Conservation (phyloP, 352 stramenopile genomes). For the Globisporangium camurandrum region DNA sequence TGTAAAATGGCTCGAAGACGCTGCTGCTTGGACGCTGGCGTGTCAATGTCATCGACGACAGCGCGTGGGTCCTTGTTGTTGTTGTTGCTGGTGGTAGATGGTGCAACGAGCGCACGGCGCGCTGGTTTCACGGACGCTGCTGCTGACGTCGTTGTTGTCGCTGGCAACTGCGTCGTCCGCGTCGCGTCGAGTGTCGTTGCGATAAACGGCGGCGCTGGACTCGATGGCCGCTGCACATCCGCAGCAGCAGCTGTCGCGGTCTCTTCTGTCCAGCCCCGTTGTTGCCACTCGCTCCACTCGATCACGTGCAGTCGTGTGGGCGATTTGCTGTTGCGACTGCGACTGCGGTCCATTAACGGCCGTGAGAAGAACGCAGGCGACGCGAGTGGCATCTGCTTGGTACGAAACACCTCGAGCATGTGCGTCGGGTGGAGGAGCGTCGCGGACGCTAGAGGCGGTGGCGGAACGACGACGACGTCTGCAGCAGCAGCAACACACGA, state of each 20-base stretch:
- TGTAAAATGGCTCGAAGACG: slow-evolving; percentile 56
- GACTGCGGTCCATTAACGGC: slow-evolving; percentile 25
- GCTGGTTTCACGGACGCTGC: not conserved
- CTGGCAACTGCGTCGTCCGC: not conserved
- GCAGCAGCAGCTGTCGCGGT: slow-evolving; percentile 1
- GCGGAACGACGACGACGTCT: not conserved
- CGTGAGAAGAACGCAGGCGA: slow-evolving; percentile 45
- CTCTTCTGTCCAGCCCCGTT: slow-evolving; percentile 10
- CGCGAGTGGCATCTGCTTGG: slow-evolving; percentile 58
- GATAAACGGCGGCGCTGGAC: not conserved
- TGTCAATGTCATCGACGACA: slow-evolving; percentile 23
- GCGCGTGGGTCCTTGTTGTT: not conserved
- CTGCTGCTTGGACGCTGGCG: slow-evolving; percentile 45
- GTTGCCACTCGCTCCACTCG: slow-evolving; percentile 35
- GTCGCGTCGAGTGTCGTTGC: not conserved
- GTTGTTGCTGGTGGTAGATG: not conserved
- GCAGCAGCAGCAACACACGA: not conserved
- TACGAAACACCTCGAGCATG: slow-evolving; percentile 67
- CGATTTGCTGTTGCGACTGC: not conserved
- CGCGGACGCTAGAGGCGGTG: not conserved
- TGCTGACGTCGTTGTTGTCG: too few species aligned
- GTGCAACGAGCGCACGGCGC: too few species aligned
- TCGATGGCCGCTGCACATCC: not conserved
- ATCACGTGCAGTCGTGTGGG: slow-evolving; percentile 21
- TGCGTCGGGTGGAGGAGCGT: slow-evolving; percentile 44